Conservation (phyloP, 192 early-diverging fungal species). For the Phycomyces blakesleeanus region DNA sequence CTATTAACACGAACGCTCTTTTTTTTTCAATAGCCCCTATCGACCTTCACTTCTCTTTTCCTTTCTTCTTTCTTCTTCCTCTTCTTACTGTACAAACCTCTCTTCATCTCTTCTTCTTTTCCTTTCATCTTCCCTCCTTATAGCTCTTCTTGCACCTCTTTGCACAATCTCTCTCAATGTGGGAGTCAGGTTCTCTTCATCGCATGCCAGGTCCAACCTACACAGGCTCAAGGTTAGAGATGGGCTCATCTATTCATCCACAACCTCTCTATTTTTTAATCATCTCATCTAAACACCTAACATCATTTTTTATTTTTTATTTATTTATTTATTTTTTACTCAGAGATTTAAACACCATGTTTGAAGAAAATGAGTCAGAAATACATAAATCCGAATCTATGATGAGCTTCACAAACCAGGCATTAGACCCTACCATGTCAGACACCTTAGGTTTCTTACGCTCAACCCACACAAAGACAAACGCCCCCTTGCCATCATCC, state of each 20-base stretch:
- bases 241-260: not conserved
- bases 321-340: not conserved
- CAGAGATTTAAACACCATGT: constrained; percentile 2
- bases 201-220: not conserved
- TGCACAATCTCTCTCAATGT: not conserved
- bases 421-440: not conserved
- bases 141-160: not conserved
- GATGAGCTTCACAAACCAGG: not conserved
- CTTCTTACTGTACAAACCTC: too few species aligned
- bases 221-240: not conserved
- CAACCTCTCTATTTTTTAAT: not conserved
- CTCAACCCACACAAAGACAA: not conserved
- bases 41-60: not conserved
- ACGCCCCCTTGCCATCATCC: not conserved
- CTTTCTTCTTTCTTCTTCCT: not conserved
- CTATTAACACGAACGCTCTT: constrained; percentile 4
- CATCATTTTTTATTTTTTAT: too few species aligned
- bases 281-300: too few species aligned
- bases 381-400: not conserved
- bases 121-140: not conserved
- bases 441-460: not conserved
- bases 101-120: not conserved
- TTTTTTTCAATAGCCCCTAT: not conserved
- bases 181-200: constrained; percentile 4
- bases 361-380: not conserved